Evolutionary conservation across 345 rosid genomes (phyloP).

Genomic region (Eutrema japonicum): DNA sequence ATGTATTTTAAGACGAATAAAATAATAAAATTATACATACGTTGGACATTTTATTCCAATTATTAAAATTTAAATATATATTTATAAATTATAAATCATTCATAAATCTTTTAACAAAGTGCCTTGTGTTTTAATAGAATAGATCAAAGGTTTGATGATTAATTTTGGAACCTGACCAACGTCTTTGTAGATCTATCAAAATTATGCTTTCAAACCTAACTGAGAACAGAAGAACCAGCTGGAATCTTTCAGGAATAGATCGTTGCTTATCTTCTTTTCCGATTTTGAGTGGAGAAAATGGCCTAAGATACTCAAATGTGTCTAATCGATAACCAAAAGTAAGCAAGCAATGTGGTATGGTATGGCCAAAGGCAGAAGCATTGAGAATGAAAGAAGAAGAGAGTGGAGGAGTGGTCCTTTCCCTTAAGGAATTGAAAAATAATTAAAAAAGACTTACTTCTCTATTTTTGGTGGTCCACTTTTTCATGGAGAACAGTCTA

Average conservation of each 20-base stretch:
- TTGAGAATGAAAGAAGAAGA: constrained; percentile 42
- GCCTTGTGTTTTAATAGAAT: too few relatives aligned
- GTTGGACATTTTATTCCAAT: too few relatives aligned
- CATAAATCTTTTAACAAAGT: too few relatives aligned
- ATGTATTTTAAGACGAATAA: too few relatives aligned
- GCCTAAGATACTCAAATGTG: constrained; percentile 35
- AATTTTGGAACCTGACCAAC: too few relatives aligned
- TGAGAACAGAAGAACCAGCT: constrained; percentile 27
- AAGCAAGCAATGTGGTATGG: constrained; percentile 43
- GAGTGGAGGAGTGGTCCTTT: constrained; percentile 48
- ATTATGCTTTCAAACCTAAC: too few relatives aligned
- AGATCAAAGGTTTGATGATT: too few relatives aligned
- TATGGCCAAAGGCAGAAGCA: constrained; percentile 40
- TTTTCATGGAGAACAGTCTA: constrained; percentile 30
- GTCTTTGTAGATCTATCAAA: too few relatives aligned
- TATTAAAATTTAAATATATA: too few relatives aligned
- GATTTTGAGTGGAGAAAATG: constrained; percentile 28
- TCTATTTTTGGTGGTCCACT: constrained; percentile 36
- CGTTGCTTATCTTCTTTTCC: constrained; percentile 17
- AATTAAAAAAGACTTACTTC: constrained; percentile 9
- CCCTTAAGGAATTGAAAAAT: constrained; percentile 9
- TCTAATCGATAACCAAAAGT: constrained; percentile 40
- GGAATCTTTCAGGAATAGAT: constrained; percentile 12
- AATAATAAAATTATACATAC: too few relatives aligned
- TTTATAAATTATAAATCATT: too few relatives aligned